A percentile compares a stretch with the other conserved stretches of the same genome.
Conservation (phyloP, 2,329 filamentous ascomycete species). For the Venturia carpophila region DNA sequence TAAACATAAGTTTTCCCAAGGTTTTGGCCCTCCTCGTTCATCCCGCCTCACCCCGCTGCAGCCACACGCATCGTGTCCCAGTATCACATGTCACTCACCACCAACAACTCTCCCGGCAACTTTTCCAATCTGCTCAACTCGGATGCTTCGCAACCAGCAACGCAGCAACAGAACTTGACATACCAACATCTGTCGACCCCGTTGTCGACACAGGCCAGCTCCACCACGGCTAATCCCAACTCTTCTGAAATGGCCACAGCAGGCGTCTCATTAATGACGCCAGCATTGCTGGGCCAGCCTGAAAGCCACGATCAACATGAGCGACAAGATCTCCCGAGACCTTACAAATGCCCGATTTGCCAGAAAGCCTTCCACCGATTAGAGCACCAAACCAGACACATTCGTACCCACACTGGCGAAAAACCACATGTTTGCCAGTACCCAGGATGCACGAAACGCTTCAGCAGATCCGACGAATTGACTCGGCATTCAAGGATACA, state of each 20-base stretch:
- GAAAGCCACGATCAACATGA: conserved; percentile 35
- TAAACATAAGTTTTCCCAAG: neutral
- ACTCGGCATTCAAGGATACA: conserved; percentile 97
- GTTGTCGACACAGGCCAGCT: neutral
- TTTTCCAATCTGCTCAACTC: neutral
- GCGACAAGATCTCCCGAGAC: conserved; percentile 77
- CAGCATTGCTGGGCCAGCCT: conserved; percentile 50
- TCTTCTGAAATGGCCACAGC: conserved; percentile 34
- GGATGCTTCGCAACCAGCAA: no score
- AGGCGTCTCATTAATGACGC: conserved; percentile 43
- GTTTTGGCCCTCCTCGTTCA: neutral
- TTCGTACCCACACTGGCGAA: conserved; percentile 94
- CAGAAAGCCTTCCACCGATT: conserved; percentile 98
- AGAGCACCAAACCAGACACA: conserved; percentile 88
- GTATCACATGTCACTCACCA: conserved; percentile 8
- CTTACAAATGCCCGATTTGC: conserved; percentile 97
- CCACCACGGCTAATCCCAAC: conserved; percentile 14
- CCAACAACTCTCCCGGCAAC: neutral
- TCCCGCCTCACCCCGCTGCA: neutral
- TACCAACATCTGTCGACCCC: conserved; percentile 3
- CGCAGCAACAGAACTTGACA: neutral
- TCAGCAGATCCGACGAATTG: conserved; percentile 91
- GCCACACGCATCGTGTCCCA: neutral
- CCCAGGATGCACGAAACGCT: conserved; percentile 92
- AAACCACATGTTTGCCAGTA: conserved; percentile 96